Base-by-base conservation (phyloP, 1,139 yeast genomes). In the Meyerozyma guilliermondii region DNA sequence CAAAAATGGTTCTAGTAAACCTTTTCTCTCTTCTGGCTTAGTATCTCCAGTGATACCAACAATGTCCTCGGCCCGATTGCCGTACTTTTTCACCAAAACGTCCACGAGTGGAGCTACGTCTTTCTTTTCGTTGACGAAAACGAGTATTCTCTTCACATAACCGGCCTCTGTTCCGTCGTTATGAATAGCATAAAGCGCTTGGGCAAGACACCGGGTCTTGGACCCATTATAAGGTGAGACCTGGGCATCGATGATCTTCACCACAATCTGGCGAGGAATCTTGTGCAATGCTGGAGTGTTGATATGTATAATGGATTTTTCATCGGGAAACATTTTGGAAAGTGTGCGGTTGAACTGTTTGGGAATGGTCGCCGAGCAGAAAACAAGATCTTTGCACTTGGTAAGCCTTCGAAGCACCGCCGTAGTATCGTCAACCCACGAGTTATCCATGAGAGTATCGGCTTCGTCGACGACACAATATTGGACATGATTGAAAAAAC, bases 291-390 rank as follows among this genome's bases (percentile, higher is more conserved):
- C 74, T 6, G 96, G 94, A 1, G 97, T 85, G 1, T 86, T 80
- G 13, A 92, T 78, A 27, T 66, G 56, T 3, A 87, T 77, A 14
- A 71, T 55, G n/a, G 71, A 63, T 35, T 60, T 56, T 8, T 80
- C 74, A 34, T 77, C 75, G 0, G 95, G 95, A 58, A 84, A 88
- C 35, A 83, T 58, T 41, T 68, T 69, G 7, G 71, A 61, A 46
- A 91, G 66, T 1, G 85, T 76, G 43, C 76, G 76, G 46, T 83
- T 84, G 57, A 91, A 87, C 43, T 79, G 81, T 31, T 79, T 76
- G 1, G 98, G 95, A 36, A 92, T 83, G 0, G 98, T 92, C 0
- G 98, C 98, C 1, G 96, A 83, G 47, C 94, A 87, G 51, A 92
- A 78, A 1, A 89, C 72, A 29, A 88, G 63, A 49, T 87, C 87